phyloP scores from a whole-genome alignment of 352 stramenopile genomes.

The Sclerospora graminicola region DNA sequence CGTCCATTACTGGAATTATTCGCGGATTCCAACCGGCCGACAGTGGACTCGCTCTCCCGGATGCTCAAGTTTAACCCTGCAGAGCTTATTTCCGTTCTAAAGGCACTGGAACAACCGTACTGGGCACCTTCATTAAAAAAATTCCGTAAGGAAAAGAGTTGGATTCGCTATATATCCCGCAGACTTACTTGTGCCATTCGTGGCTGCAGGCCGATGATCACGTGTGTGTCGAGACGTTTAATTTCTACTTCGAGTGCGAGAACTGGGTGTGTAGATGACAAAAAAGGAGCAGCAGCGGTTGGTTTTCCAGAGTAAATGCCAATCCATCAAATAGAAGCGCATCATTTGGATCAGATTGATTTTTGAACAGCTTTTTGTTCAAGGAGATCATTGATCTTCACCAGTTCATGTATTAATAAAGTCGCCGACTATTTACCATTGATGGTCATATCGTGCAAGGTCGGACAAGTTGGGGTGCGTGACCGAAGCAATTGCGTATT shows the following conservation, averaged over 20 bases:
- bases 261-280: slow-evolving; percentile 74
- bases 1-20: slow-evolving; percentile 76
- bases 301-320: slow-evolving; percentile 67
- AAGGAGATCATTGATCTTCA: slow-evolving; percentile 3
- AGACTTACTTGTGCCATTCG: not conserved
- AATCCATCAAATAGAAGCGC: slow-evolving; percentile 56
- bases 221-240: slow-evolving; percentile 60
- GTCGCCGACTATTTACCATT: too few relatives aligned
- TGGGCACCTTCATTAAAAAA: slow-evolving; percentile 86
- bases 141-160: slow-evolving; percentile 40
- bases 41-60: slow-evolving; percentile 81
- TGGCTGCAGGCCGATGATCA: slow-evolving; percentile 72
- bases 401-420: slow-evolving; percentile 17
- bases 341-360: slow-evolving; percentile 28
- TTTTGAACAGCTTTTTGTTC: not conserved
- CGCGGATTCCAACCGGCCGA: slow-evolving; percentile 62
- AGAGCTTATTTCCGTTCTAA: slow-evolving; percentile 86
- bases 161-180: too few relatives aligned
- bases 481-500: too few relatives aligned
- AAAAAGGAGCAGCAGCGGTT: slow-evolving; percentile 79
- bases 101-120: slow-evolving; percentile 87
- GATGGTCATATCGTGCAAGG: too few relatives aligned
- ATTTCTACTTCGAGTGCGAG: slow-evolving; percentile 83
- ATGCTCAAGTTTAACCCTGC: slow-evolving; percentile 91
- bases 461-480: too few relatives aligned